Base-by-base conservation (phyloP, 768 basidiomycete genomes). In the Leccinum variicolor region DNA sequence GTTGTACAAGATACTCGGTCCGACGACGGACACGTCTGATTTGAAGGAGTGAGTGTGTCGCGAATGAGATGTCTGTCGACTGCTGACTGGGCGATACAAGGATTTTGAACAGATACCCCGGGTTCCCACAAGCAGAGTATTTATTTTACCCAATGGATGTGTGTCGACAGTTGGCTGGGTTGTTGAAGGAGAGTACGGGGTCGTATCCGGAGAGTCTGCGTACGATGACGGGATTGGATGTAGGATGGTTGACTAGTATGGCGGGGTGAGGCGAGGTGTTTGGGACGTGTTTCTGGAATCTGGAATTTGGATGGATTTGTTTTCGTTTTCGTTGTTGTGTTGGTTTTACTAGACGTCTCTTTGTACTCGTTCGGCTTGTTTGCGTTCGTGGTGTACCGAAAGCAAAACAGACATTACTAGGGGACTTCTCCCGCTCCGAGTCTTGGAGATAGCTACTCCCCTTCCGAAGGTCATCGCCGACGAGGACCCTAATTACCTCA, bases 101-200 rank as follows among this genome's bases (percentile, higher is more conserved):
- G 50, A 76, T 86, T 29, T 64, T 90, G 56, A 76, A 85, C 65
- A 85, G 80, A 62, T 89, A 91, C 69, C 90, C 90, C 33, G 85
- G 87, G 19, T 92, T 93, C 68, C 86, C 88, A 9, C 91, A 93
- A 68, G 88, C 91, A n/a, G 94, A 98, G 70, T 84, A 87, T 59
- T 75, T 97, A 9, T 84, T 82, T 33, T 97, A 98, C 66, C 91
- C 95, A 0, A 81, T 86, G 74, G 77, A 84, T 23, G 80, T 92
- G 13, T 93, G 94, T 69, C 81, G 81, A 10, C 82, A 86, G 48
- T 70, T 98, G 19, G 84, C 86, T 0, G 81, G 74, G 6, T 64
- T 89, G 56, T 77, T 98, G 65, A 82, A 78, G 68, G 89, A 93
- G 69, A 94, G 92, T 64, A 92, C 88, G 62, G 70, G 68, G 4